Evolutionary conservation across 352 stramenopile genomes (phyloP).

Genomic region (Pelagophyceae sp.): DNA sequence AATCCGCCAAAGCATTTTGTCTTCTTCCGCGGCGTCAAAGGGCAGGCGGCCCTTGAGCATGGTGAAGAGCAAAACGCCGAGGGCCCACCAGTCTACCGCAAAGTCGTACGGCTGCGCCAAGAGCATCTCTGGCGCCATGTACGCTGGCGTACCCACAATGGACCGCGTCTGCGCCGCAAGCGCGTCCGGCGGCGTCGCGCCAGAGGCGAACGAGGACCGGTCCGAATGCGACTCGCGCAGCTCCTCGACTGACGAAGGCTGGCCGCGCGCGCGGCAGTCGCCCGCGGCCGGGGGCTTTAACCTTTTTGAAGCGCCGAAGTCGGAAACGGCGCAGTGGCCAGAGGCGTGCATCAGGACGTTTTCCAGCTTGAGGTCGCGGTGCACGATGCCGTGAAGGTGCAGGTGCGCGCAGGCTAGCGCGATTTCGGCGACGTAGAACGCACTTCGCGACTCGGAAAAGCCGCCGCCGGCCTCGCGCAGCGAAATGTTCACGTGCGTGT

Average conservation of each 20-base stretch:
- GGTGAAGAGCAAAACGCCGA: constrained; percentile 74
- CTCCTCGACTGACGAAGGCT: too few relatives aligned
- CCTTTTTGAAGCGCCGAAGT: constrained; percentile 69
- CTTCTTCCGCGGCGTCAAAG: constrained; percentile 75
- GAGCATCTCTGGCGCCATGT: constrained; percentile 29
- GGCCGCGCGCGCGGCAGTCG: not conserved
- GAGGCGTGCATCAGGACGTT: constrained; percentile 74
- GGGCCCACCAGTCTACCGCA: constrained; percentile 72
- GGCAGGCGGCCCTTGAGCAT: constrained; percentile 72
- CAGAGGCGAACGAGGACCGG: not conserved
- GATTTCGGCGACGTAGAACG: constrained; percentile 72
- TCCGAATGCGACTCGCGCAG: not conserved
- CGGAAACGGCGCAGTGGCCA: constrained; percentile 66
- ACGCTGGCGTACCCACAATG: constrained; percentile 22
- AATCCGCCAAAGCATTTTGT: constrained; percentile 57
- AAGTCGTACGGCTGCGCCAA: constrained; percentile 23
- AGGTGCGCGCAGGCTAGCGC: constrained; percentile 65
- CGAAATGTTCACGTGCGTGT: constrained; percentile 63
- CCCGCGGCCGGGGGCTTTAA: not conserved
- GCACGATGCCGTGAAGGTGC: constrained; percentile 73
- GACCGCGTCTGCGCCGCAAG: not conserved
- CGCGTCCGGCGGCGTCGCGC: not conserved
- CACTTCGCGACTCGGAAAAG: constrained; percentile 55
- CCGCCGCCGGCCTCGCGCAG: constrained; percentile 37
- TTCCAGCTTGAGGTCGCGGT: constrained; percentile 73